Evolutionary conservation across 148 eudicot species (phyloP), one percentile per base, ranked within the genome.

Genomic region (Nepenthes mirabilis): DNA sequence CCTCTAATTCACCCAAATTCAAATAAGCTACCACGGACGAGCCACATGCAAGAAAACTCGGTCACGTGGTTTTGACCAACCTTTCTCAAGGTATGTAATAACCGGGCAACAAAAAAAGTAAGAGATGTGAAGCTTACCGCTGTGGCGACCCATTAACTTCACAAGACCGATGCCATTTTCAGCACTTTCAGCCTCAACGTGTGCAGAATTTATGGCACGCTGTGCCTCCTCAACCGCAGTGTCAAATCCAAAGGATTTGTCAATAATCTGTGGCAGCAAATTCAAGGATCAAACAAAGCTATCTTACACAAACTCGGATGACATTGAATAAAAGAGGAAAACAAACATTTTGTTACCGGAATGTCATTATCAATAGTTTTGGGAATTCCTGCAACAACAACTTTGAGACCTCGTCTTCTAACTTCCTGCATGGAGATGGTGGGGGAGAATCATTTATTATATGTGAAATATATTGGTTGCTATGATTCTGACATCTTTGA

Each of bases 211-310:
- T 1, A 88, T 88, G 53, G 88, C 96, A 49, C 97, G 91, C 58
- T 90, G 89, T 40, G 97, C 97, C 77, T 90, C 97, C 79, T 87
- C 95, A 37, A 90, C 97, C 33, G 97, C 91, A 62, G 88, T 73
- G 64, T 90, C 97, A 76, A 90, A 90, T 52, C 97, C 97, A 70
- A 90, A 90, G 33, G 97, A 87, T 69, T 71, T 90, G 81, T 90
- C 97, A 66, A 90, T 90, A 53, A 90, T 81, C 95, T 87, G 72
- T 14, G 43, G 34, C 40, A 58, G 56, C 34, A 65, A 32, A 53
- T 12, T 11, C 36, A 3, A 63, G 14, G n/a, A 12, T 32, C 35
- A 55, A 13, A 32, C 34, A 34, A 36, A 14, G 37, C 43, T 11
- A 61, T 47, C 40, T 14, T 35, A 23, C 34, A 34, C 11, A 53